phyloP scores from a whole-genome alignment of 2,329 filamentous ascomycete species.

The Ascomycota sp. region DNA sequence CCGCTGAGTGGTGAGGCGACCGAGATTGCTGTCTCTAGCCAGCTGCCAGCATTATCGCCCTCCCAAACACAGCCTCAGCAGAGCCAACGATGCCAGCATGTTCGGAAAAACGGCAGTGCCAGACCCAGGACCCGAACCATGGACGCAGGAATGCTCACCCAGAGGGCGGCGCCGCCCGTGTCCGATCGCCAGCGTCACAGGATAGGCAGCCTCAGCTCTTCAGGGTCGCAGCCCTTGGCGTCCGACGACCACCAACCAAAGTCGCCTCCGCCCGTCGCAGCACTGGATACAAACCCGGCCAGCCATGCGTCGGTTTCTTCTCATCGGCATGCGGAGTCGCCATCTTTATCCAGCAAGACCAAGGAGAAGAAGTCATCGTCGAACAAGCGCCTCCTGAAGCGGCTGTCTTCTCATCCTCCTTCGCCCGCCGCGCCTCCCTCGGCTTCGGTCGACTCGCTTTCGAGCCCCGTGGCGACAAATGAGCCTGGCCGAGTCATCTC shows the following conservation, averaged over 20 bases:
- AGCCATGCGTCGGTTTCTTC: conserved; percentile 18
- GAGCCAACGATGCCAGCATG: conserved; percentile 6
- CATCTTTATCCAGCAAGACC: conserved; percentile 5
- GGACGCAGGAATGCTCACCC: conserved; percentile 29
- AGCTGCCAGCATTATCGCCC: conserved; percentile 8
- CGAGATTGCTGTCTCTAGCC: conserved; percentile 21
- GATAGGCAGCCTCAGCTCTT: conserved; percentile 48
- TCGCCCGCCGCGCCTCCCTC: conserved; percentile 31
- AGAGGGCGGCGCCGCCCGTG: conserved; percentile 15
- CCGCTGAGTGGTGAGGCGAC: conserved; percentile 26
- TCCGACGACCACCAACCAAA: conserved; percentile 24
- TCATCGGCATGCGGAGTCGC: conserved; percentile 13
- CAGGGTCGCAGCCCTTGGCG: conserved; percentile 29
- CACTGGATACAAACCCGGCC: conserved; percentile 19
- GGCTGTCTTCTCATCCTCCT: conserved; percentile 30
- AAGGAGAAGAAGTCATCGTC: conserved; percentile 15
- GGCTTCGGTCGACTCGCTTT: conserved; percentile 36
- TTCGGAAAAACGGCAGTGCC: conserved; percentile 14
- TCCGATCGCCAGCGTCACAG: conserved; percentile 32
- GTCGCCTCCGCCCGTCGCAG: conserved; percentile 10
- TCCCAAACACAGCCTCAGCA: conserved; percentile 1
- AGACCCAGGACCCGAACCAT: conserved; percentile 35
- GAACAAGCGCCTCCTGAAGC: conserved; percentile 31
- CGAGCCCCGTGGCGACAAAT: conserved; percentile 35
- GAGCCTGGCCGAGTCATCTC: conserved; percentile 51